Percentiles rank a stretch among this genome's conserved stretches.
These are phyloP conservation scores for Psilocybe azurescens DNA, from an alignment of 768 basidiomycete genomes.

Conservation along the genomic window DNA sequence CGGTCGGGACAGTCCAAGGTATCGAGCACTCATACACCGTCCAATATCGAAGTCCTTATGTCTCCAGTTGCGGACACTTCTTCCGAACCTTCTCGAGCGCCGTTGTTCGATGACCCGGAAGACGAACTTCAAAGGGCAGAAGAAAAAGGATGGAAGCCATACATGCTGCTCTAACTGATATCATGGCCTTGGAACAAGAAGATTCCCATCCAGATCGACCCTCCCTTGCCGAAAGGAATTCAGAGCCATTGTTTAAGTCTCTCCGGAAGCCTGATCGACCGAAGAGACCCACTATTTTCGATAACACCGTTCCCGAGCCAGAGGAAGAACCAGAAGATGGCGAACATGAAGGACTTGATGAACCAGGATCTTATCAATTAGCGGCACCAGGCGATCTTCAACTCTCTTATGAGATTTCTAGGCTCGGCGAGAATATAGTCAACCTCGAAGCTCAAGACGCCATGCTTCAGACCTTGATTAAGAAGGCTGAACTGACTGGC, in stretches of 20 bases:
- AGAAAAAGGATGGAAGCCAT: conserved; percentile 93
- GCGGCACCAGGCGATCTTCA: conserved; percentile 92
- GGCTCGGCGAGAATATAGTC: conserved; percentile 75
- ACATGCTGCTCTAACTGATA: conserved; percentile 93
- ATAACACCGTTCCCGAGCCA: conserved; percentile 15
- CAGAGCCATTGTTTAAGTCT: conserved; percentile 32
- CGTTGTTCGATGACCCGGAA: conserved; percentile 83
- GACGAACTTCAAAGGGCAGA: conserved; percentile 74
- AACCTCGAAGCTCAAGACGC: conserved; percentile 81
- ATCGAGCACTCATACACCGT: conserved; percentile 33
- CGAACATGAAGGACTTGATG: conserved; percentile 30
- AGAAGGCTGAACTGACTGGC: conserved; percentile 94
- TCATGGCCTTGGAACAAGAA: conserved; percentile 84
- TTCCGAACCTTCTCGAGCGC: conserved; percentile 65
- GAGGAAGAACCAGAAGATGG: conserved; percentile 22
- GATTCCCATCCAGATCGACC: conserved; percentile 14
- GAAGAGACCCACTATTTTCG: conserved; percentile 22
- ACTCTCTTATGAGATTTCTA: conserved; percentile 83
- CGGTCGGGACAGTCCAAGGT: conserved; percentile 36
- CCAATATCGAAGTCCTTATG: conserved; percentile 86
- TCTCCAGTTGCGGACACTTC: conserved; percentile 59
- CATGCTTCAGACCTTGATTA: conserved; percentile 87
- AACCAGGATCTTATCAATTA: conserved; percentile 64
- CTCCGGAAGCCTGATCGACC: conserved; percentile 21
- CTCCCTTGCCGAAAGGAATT: conserved; percentile 22